phyloP scores from a whole-genome alignment of 352 stramenopile species.

The Pythium chondricola region DNA sequence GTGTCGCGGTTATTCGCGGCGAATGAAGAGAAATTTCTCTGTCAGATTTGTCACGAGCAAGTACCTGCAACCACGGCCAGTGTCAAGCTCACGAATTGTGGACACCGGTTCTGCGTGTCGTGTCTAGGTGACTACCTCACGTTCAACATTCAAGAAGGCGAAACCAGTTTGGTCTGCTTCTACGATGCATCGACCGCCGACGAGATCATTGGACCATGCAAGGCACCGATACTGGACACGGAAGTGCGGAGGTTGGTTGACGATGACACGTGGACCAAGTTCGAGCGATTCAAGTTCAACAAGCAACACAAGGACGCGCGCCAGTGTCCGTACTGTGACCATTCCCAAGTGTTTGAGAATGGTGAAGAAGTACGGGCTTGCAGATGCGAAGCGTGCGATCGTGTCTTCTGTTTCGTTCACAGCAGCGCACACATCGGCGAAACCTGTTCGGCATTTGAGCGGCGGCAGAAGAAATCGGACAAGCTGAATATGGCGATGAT shows the following conservation, averaged over 20 bases:
- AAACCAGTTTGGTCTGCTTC: constrained; percentile 69
- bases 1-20: no score
- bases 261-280: constrained; percentile 50
- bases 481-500: constrained; percentile 72
- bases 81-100: constrained; percentile 34
- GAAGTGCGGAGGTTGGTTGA: constrained; percentile 46
- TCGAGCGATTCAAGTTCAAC: constrained; percentile 83
- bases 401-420: constrained; percentile 84
- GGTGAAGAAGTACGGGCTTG: constrained; percentile 16
- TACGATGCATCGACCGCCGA: constrained; percentile 33
- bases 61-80: constrained; percentile 26
- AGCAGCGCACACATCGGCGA: constrained; percentile 53
- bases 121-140: constrained; percentile 58
- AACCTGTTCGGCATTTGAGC: constrained; percentile 70
- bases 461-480: constrained; percentile 51
- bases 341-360: constrained; percentile 46
- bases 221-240: constrained; percentile 26
- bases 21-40: no score
- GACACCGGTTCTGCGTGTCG: constrained; percentile 49
- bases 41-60: constrained; percentile 71
- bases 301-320: constrained; percentile 54
- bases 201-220: no score
- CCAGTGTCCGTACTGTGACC: constrained; percentile 51
- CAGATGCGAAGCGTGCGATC: constrained; percentile 30
- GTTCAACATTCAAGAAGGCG: constrained; percentile 57